phyloP scores from a whole-genome alignment of 2,329 filamentous ascomycete genomes.

The Trichoderma asperellum region DNA sequence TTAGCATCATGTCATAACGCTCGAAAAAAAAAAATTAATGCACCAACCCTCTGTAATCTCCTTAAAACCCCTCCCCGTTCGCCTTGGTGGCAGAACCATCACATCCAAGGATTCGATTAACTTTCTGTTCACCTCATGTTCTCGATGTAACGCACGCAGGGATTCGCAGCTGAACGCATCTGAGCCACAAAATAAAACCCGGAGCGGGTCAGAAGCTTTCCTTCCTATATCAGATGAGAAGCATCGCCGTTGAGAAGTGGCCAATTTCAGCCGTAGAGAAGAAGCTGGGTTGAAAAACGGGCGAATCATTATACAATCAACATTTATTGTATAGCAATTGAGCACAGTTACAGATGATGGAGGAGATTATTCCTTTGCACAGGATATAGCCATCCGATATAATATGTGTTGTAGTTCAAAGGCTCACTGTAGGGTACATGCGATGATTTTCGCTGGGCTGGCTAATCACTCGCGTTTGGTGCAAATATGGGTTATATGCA shows the following conservation, averaged over 20 bases:
- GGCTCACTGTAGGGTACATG: constrained; percentile 13
- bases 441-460: background rate
- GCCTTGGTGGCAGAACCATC: constrained; percentile 78
- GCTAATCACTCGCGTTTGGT: constrained; percentile 39
- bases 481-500: constrained; percentile 43
- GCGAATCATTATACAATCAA: constrained; percentile 31
- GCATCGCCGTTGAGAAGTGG: constrained; percentile 29
- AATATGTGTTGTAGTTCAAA: background rate
- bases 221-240: constrained; percentile 31
- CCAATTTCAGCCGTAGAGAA: constrained; percentile 25
- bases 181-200: constrained; percentile 92
- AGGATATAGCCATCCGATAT: background rate
- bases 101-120: constrained; percentile 81
- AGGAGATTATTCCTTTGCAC: background rate
- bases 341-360: background rate
- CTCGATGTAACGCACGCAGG: constrained; percentile 68
- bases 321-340: background rate
- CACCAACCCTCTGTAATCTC: constrained; percentile 63
- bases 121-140: constrained; percentile 55
- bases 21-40: constrained; percentile 8
- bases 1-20: background rate
- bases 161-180: constrained; percentile 86
- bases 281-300: constrained; percentile 24
- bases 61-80: constrained; percentile 75
- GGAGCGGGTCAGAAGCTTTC: constrained; percentile 61